Conservation (phyloP, 805 yeast genomes). For the Saturnispora dispora region DNA sequence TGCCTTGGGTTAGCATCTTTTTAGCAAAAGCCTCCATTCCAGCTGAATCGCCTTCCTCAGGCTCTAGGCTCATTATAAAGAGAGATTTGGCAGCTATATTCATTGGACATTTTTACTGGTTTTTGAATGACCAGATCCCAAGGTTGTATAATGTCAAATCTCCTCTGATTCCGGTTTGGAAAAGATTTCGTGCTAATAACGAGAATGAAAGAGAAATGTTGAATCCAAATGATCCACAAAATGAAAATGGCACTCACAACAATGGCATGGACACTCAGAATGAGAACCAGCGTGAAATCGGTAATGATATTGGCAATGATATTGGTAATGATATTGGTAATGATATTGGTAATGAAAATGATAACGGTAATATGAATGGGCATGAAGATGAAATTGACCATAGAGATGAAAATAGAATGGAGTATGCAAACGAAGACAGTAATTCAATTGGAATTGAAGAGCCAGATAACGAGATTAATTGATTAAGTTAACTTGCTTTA, state of each 20-base stretch:
- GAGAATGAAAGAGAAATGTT: background rate
- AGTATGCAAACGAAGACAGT: background rate
- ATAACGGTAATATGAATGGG: background rate
- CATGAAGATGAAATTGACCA: background rate
- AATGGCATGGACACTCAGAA: background rate
- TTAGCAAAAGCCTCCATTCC: slow-evolving; percentile 10
- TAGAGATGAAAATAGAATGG: background rate
- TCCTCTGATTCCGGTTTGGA: slow-evolving; percentile 33
- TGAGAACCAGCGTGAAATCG: background rate
- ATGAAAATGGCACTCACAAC: background rate
- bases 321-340: background rate
- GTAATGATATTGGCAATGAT: background rate
- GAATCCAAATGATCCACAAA: background rate
- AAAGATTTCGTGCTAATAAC: background rate
- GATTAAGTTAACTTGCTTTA: background rate
- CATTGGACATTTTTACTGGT: slow-evolving; percentile 36
- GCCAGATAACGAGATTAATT: background rate
- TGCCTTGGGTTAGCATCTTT: slow-evolving; percentile 32
- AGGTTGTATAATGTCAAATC: slow-evolving; percentile 25
- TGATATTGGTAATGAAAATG: background rate
- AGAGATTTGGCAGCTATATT: slow-evolving; percentile 29
- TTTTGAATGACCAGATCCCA: slow-evolving; percentile 36
- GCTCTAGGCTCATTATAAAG: slow-evolving; percentile 3
- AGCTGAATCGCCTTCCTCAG: background rate
- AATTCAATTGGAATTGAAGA: background rate